phyloP scores from a whole-genome alignment of 176 grass and related monocot species.

The maize (Zea mays) region Zm-B73-REFERENCE-NAM-5.0 NC_050099.1:245286501-245287000 shows the following conservation, averaged over 20 bases:
- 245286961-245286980: neutral
- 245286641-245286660: neutral
- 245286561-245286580: slow-evolving; percentile 39
- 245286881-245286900: neutral
- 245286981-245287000: neutral
- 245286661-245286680: neutral
- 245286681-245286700: slow-evolving; percentile 9
- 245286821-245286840: neutral
- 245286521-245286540: slow-evolving; percentile 69
- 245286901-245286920: neutral
- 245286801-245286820: slow-evolving; percentile 7
- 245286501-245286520: slow-evolving; percentile 45
- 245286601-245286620: neutral
- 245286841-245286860: neutral
- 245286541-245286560: slow-evolving; percentile 34
- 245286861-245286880: neutral
- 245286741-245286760: slow-evolving; percentile 11
- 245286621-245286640: neutral
- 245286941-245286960: neutral
- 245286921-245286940: neutral
- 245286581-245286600: too few species aligned
- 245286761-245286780: slow-evolving; percentile 1
- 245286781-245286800: slow-evolving; percentile 25
- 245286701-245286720: neutral
- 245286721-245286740: slow-evolving; percentile 2